Percentiles rank a stretch among this genome's conserved stretches.
Conservation (phyloP, 176 grass and related monocot species). For the Calamus simplicifolius region DNA sequence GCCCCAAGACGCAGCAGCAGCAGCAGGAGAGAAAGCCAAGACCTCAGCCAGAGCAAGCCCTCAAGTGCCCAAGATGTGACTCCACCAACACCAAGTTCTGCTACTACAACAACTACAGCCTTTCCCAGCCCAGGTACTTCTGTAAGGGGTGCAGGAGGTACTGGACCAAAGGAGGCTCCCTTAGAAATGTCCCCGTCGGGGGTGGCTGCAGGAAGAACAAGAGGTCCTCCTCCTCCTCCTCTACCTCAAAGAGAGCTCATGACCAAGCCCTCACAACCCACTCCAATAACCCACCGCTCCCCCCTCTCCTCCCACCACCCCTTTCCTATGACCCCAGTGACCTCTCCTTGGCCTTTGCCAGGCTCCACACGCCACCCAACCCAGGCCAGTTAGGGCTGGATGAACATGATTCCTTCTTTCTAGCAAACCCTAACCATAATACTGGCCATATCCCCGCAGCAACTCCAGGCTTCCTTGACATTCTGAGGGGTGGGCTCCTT, state of each 20-base stretch:
- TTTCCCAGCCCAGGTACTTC: constrained; percentile 40
- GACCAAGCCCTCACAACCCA: neutral
- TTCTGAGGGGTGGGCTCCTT: constrained; percentile 8
- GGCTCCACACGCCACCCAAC: neutral
- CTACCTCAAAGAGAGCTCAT: neutral
- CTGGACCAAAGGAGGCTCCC: no score
- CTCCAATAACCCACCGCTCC: neutral
- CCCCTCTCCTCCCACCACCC: neutral
- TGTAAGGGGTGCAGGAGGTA: constrained; percentile 24
- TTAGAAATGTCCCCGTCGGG: no score
- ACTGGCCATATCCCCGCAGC: neutral
- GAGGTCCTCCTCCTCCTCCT: neutral
- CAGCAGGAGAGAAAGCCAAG: no score
- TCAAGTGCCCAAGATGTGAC: no score
- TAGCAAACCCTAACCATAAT: neutral
- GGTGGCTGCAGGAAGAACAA: no score
- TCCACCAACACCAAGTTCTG: constrained; percentile 37
- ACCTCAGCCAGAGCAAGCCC: no score
- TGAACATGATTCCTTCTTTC: neutral
- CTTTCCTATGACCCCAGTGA: constrained; percentile 15
- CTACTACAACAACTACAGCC: constrained; percentile 49
- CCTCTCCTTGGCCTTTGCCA: neutral
- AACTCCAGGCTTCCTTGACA: constrained; percentile 11
- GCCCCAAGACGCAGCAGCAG: neutral
- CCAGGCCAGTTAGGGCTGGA: neutral